Evolutionary conservation across 331 rosid species (phyloP), one percentile per base, ranked within the genome.

Genomic region (Acacia concinna): DNA sequence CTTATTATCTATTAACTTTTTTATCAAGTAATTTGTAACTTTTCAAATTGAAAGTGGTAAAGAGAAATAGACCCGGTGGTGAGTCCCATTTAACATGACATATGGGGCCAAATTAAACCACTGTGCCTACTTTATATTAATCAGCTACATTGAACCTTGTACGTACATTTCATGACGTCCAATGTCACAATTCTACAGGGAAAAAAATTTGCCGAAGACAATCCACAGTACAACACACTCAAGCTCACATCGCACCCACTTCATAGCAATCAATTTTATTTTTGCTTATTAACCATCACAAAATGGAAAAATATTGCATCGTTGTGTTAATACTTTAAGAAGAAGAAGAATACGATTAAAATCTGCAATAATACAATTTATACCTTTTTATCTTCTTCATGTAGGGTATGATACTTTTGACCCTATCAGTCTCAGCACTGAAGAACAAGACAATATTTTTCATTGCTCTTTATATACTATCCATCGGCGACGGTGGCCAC

Each of bases 401-500:
- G 35, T 0, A 57, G 65, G 65, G 65, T 1, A 57, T 85, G 89
- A 71, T 79, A 30, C 23, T 89, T 54, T 83, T 91, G 66, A 86
- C 90, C 25, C 30, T 88, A 17, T 82, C 97, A 0, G 92, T 84
- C 21, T 81, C 97, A 0, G 63, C 31, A 23, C 14, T 89, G 0
- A 71, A 72, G 5, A 70, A 68, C 68, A 81, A 79, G 9, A 28
- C 52, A 2, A 49, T 89, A 18, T 89, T 88, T 52, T 89, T 86
- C 69, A 0, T 75, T 9, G 84, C 94, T 0, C 94, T 91, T 57
- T 88, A 91, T 67, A 76, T 79, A 54, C 78, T 89, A 2, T 70
- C 94, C 41, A 12, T 86, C 3, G 94, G 97, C 0, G 88, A 83
- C 41, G 94, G 87, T 0, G 97, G 97, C 0, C 92, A 89, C 74